Evolutionary conservation across 2,329 filamentous ascomycete species (phyloP), one percentile per base, ranked within the genome.

Genomic region (Ascochyta lentis): DNA sequence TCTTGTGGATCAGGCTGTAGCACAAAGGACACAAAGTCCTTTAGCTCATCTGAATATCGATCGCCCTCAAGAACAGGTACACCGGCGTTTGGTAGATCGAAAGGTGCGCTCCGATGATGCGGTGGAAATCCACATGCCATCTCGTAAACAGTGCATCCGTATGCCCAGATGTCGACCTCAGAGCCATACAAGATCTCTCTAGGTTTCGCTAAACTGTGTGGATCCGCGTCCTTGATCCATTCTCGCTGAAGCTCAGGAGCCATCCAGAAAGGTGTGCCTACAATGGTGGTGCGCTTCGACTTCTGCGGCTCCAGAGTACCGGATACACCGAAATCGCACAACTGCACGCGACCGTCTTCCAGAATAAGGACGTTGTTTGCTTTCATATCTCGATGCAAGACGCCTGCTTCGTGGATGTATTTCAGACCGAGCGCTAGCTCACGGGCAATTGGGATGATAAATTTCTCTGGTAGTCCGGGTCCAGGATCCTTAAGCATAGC

Each of bases 261-360:
- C 90, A 95, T 93, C 89, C 90, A 95, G 74, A 93, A 87, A 3
- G 89, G 88, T 0, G 91, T 95, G 22, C 91, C 91, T 52, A 94
- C 89, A 44, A 94, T 88, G 0, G 91, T 94, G 4, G 88, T 88
- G 49, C 90, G 82, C 76, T 95, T 95, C 66, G 90, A 87, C 50
- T 87, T 83, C 63, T 90, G 88, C 38, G 83, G 88, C 70, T 93
- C 89, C 53, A 93, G 84, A 42, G 91, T 85, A 40, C 89, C 90
- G 27, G 91, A 89, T 43, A 95, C 90, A 61, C 91, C 91, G 73
- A 95, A 95, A 71, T 95, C 91, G 70, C 90, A 92, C 31, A 95
- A 83, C 72, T 95, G 91, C 7, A 95, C 89, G 26, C 85, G 80
- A 24, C 91, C 91, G 33, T 86, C 83, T 74, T 94, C 90, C 6